These are phyloP conservation scores for Kodamaea neixiangensis DNA, from an alignment of 805 yeast genomes.

Conservation along the genomic window DNA sequence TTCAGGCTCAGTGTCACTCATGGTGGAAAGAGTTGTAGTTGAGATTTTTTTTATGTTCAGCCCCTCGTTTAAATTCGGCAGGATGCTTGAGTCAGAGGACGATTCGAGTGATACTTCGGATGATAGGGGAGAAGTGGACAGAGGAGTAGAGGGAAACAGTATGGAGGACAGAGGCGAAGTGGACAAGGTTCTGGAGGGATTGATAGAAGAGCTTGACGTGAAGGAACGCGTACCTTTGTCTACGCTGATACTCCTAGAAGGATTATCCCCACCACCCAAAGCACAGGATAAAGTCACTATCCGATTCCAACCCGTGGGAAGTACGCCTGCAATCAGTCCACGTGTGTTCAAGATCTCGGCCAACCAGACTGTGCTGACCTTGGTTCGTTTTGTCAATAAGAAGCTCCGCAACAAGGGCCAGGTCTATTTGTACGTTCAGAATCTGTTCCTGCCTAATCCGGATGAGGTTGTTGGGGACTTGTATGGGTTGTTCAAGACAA, in stretches of 20 bases:
- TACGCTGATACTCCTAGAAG: conserved; percentile 8
- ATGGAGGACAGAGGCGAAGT: neutral
- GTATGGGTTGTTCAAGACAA: conserved; percentile 29
- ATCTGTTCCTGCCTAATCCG: conserved; percentile 44
- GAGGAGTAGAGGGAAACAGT: neutral
- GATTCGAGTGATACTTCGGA: conserved; percentile 3
- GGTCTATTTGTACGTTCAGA: conserved; percentile 38
- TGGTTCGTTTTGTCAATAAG: conserved; percentile 46
- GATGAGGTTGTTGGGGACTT: conserved; percentile 40
- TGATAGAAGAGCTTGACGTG: conserved; percentile 4
- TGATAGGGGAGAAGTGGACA: neutral
- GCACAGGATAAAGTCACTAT: conserved; percentile 40
- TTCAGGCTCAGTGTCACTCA: conserved; percentile 4
- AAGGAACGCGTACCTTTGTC: conserved; percentile 10
- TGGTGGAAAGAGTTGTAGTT: neutral
- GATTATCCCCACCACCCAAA: conserved; percentile 2
- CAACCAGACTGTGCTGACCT: conserved; percentile 48
- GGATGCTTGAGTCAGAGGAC: conserved; percentile 5
- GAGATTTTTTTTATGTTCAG: neutral
- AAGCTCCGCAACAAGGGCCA: conserved; percentile 24
- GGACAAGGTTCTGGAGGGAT: neutral
- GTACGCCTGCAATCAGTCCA: conserved; percentile 53
- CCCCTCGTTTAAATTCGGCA: conserved; percentile 1
- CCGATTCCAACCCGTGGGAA: conserved; percentile 62
- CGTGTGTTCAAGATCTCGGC: conserved; percentile 50